Percentiles rank a stretch among this genome's conserved stretches.
phyloP scores from a whole-genome alignment of 257 asterid genomes.

The Nicotiana tomentosiformis region DNA sequence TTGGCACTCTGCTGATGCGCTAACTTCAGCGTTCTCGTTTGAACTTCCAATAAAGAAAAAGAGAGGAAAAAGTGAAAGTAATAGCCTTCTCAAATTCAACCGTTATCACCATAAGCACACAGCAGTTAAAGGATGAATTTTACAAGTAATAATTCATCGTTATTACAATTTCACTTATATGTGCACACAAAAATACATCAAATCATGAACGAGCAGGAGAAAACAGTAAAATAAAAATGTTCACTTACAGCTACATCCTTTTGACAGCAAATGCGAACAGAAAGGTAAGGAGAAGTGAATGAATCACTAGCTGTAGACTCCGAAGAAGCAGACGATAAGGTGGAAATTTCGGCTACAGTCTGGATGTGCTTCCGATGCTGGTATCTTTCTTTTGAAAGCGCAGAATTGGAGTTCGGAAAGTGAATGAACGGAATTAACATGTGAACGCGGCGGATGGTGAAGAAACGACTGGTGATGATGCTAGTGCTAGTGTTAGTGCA shows the following conservation, averaged over 20 bases:
- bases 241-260: slow-evolving; percentile 46
- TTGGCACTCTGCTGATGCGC: neutral
- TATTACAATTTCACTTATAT: neutral
- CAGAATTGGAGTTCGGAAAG: slow-evolving; percentile 9
- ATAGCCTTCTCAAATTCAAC: neutral
- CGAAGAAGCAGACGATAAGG: slow-evolving; percentile 17
- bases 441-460: slow-evolving; percentile 26
- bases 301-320: slow-evolving; percentile 23
- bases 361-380: slow-evolving; percentile 7
- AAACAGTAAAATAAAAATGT: neutral
- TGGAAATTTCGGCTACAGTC: slow-evolving; percentile 23
- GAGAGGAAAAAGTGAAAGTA: neutral
- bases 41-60: neutral
- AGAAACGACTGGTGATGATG: slow-evolving; percentile 16
- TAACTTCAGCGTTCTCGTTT: neutral
- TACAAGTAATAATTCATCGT: too few relatives aligned
- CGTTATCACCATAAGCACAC: neutral
- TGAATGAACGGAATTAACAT: slow-evolving; percentile 8
- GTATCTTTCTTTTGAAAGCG: neutral
- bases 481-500: slow-evolving; percentile 30
- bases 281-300: slow-evolving; percentile 60
- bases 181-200: neutral
- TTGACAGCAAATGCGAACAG: slow-evolving; percentile 68
- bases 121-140: too few relatives aligned
- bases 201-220: neutral